Conservation (phyloP, 345 rosid species). For the Luvunga scandens region DNA sequence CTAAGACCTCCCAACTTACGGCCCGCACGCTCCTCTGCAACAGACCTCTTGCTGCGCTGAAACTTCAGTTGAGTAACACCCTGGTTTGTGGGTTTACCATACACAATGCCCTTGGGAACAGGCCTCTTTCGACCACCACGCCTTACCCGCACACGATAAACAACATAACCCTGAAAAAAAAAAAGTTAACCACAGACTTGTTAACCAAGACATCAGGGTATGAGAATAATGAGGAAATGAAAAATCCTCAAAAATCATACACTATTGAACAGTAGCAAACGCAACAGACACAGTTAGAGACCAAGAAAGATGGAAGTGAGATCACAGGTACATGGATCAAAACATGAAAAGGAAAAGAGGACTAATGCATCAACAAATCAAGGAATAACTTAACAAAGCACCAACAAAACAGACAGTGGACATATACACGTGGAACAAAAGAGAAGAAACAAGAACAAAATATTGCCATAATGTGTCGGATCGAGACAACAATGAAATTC, state of each 20-base stretch:
- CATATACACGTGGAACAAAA: neutral
- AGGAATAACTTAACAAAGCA: neutral
- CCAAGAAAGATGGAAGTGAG: neutral
- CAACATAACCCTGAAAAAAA: constrained; percentile 66
- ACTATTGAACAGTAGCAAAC: neutral
- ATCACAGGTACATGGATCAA: no score
- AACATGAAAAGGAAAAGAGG: neutral
- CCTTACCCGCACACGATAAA: constrained; percentile 81
- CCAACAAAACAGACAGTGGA: neutral
- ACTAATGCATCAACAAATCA: no score
- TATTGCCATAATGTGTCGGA: constrained; percentile 6
- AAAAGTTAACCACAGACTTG: neutral
- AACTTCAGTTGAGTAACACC: constrained; percentile 97
- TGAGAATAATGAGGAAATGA: neutral
- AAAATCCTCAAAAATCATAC: neutral
- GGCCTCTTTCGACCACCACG: constrained; percentile 99
- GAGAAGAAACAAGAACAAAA: neutral
- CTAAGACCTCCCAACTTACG: constrained; percentile 85
- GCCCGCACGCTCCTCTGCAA: constrained; percentile 99
- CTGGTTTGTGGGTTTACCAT: constrained; percentile 89
- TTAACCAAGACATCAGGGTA: neutral
- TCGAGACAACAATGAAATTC: constrained; percentile 27
- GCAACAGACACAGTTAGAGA: neutral
- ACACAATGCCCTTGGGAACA: constrained; percentile 91
- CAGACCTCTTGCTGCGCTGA: constrained; percentile 95